These are phyloP conservation scores for Passalora sequoiae DNA, from an alignment of 2,329 filamentous ascomycete species.

Conservation along the genomic window DNA sequence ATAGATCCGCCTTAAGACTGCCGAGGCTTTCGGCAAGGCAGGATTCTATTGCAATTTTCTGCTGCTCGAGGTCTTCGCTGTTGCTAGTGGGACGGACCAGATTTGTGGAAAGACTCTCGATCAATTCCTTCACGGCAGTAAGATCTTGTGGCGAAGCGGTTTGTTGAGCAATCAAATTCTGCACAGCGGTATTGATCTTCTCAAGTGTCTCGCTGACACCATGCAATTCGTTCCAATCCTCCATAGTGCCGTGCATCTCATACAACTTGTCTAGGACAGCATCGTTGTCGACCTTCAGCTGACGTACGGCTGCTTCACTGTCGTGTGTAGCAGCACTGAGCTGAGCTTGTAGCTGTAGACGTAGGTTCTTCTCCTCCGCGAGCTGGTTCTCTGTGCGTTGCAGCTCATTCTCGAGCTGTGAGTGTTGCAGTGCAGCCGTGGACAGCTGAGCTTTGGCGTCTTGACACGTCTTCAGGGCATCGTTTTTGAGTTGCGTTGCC, in stretches of 20 bases:
- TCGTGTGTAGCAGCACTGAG: constrained; percentile 7
- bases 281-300: constrained; percentile 16
- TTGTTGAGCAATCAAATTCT: constrained; percentile 17
- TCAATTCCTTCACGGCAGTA: constrained; percentile 14
- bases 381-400: constrained; percentile 19
- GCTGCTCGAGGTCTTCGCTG: neutral
- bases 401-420: constrained; percentile 22
- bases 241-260: constrained; percentile 18
- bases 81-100: constrained; percentile 4
- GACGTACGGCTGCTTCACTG: constrained; percentile 9
- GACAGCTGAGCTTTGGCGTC: constrained; percentile 19
- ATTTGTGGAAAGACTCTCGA: constrained; percentile 19
- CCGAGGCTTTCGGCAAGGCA: constrained; percentile 18
- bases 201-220: constrained; percentile 14
- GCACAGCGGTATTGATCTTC: constrained; percentile 17
- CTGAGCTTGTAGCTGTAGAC: constrained; percentile 22
- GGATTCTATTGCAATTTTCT: constrained; percentile 4
- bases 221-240: constrained; percentile 7
- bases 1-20: constrained; percentile 18
- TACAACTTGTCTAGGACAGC: constrained; percentile 23
- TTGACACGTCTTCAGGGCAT: constrained; percentile 18
- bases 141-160: constrained; percentile 18
- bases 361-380: constrained; percentile 23
- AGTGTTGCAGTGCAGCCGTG: constrained; percentile 4
- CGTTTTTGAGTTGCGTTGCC: constrained; percentile 11